Evolutionary conservation across 1,284 basidiomycete genomes (phyloP).

Genomic region (Volvariella volvacea): DNA sequence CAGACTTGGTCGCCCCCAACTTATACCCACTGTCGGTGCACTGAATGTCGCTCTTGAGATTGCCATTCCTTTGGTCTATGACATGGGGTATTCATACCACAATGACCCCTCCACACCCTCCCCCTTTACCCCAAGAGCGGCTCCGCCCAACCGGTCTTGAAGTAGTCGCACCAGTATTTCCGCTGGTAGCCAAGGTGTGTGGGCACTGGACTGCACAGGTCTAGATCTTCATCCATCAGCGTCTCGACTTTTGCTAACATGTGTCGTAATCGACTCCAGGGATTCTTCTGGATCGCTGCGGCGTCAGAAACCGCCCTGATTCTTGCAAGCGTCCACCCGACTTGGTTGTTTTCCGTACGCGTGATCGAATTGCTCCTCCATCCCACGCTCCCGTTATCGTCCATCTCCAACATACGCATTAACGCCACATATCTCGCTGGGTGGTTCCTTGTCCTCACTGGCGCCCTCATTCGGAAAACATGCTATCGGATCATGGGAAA

Average conservation of each 20-base stretch:
- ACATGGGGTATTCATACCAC: conserved; percentile 3
- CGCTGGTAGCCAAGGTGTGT: not conserved
- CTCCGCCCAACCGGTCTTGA: not conserved
- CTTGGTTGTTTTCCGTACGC: not conserved
- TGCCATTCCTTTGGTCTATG: conserved; percentile 2
- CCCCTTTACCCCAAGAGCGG: not conserved
- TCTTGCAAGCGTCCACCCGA: not conserved
- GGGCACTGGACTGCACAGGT: not conserved
- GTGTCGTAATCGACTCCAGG: not conserved
- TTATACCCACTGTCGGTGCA: too few species aligned
- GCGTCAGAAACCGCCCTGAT: not conserved
- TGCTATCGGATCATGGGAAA: conserved; percentile 13
- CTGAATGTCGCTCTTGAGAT: conserved; percentile 1
- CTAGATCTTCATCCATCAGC: not conserved
- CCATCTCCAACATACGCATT: not conserved
- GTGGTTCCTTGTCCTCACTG: not conserved
- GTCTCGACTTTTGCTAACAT: not conserved
- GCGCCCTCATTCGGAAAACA: conserved; percentile 9
- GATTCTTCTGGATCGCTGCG: conserved; percentile 1
- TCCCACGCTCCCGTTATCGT: not conserved
- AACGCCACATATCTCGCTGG: not conserved
- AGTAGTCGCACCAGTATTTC: not conserved
- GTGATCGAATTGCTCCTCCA: not conserved
- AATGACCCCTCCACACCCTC: conserved; percentile 1
- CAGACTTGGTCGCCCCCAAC: too few species aligned